Evolutionary conservation across 768 basidiomycete species (phyloP).

Genomic region (Gelatoporia subvermispora): DNA sequence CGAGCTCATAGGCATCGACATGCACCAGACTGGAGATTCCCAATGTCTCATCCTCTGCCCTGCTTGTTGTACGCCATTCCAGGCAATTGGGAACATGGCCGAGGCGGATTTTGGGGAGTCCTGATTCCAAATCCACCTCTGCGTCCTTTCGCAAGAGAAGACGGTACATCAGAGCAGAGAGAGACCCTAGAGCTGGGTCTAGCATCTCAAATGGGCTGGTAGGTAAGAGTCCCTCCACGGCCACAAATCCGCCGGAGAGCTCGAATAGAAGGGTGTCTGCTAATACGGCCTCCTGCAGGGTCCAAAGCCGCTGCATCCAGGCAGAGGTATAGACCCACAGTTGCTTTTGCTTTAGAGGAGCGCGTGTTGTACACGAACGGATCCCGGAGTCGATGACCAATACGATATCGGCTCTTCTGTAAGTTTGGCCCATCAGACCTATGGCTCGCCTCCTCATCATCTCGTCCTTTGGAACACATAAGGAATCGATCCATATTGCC

Average conservation of each 20-base stretch:
- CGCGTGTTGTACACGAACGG: neutral
- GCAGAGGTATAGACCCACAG: conserved; percentile 7
- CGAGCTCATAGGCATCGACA: neutral
- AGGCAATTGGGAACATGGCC: neutral
- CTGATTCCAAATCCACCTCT: neutral
- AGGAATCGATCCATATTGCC: conserved; percentile 10
- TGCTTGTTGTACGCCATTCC: conserved; percentile 3
- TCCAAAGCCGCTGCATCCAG: conserved; percentile 10
- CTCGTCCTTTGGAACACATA: conserved; percentile 4
- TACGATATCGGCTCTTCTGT: conserved; percentile 4
- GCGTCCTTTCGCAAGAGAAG: neutral
- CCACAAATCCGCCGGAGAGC: neutral
- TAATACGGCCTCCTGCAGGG: conserved; percentile 6
- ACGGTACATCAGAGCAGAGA: no score
- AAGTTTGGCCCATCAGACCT: conserved; percentile 9
- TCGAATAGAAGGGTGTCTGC: conserved; percentile 6
- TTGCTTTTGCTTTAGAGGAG: neutral
- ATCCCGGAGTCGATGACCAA: conserved; percentile 9
- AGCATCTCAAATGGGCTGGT: conserved; percentile 1
- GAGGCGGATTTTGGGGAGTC: neutral
- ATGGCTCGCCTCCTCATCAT: conserved; percentile 5
- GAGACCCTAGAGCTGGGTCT: no score
- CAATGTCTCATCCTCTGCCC: conserved; percentile 1
- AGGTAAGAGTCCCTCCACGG: neutral
- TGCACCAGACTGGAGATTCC: conserved; percentile 2